A percentile compares a stretch with the other conserved stretches of the same genome.
Evolutionary conservation across 2,329 filamentous ascomycete species (phyloP).

Genomic region (Scleromitrula shiraiana): DNA sequence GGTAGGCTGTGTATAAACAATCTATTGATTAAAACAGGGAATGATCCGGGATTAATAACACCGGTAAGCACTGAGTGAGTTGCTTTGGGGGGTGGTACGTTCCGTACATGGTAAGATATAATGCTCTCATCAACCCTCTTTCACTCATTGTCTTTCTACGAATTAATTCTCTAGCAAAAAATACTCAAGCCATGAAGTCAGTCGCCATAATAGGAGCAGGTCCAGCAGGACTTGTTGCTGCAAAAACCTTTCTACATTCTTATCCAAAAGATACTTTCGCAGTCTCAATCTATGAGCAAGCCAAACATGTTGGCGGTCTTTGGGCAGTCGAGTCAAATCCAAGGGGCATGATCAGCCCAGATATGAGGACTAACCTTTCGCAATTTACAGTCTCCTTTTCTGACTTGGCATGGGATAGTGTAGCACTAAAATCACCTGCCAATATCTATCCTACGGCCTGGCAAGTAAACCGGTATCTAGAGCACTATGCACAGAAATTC

Average conservation of each 20-base stretch:
- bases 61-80: no score
- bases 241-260: conserved; percentile 10
- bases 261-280: neutral
- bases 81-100: no score
- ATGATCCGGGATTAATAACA: no score
- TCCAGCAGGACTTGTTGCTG: conserved; percentile 12
- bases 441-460: conserved; percentile 4
- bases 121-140: no score
- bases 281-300: conserved; percentile 9
- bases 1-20: no score
- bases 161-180: no score
- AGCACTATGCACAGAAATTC: conserved; percentile 6
- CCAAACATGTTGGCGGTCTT: conserved; percentile 7
- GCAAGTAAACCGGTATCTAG: conserved; percentile 12
- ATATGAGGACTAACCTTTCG: conserved; percentile 10
- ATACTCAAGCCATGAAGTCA: no score
- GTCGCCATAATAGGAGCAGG: conserved; percentile 12
- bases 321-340: conserved; percentile 10
- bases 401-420: conserved; percentile 8
- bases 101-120: no score
- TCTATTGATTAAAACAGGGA: no score
- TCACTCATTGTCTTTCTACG: no score
- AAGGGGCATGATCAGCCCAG: conserved; percentile 6
- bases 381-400: conserved; percentile 13
- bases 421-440: neutral